These are phyloP conservation scores for Geranium rotundifolium DNA, from an alignment of 345 rosid species.

Conservation along the genomic window DNA sequence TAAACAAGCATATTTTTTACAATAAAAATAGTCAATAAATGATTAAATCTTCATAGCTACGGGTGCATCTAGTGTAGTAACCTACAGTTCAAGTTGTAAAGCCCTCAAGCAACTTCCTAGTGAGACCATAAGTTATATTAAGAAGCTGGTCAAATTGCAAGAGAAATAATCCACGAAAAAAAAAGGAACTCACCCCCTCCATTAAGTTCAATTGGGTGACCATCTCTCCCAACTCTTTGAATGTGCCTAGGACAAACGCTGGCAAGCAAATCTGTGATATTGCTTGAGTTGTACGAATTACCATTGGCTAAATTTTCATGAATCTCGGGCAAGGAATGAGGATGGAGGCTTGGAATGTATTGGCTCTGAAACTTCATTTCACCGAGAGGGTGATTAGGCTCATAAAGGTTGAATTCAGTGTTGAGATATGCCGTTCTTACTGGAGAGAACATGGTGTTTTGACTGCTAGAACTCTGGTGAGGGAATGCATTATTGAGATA, in stretches of 20 bases:
- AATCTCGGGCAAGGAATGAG: slow-evolving; percentile 42
- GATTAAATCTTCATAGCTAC: too few relatives aligned
- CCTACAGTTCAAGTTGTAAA: too few relatives aligned
- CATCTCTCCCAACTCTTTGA: slow-evolving; percentile 21
- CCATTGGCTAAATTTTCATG: slow-evolving; percentile 24
- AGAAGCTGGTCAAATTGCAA: too few relatives aligned
- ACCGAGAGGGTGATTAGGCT: slow-evolving; percentile 16
- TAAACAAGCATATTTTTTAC: background rate
- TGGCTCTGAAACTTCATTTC: slow-evolving; percentile 16
- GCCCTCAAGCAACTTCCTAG: too few relatives aligned
- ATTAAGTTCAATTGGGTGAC: slow-evolving; percentile 28
- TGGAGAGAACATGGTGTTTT: slow-evolving; percentile 24
- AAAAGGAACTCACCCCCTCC: slow-evolving; percentile 26
- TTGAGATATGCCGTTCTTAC: slow-evolving; percentile 25
- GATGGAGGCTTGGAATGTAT: slow-evolving; percentile 25
- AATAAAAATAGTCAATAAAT: background rate
- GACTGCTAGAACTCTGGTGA: slow-evolving; percentile 31
- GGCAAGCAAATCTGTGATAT: too few relatives aligned
- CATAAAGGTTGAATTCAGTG: slow-evolving; percentile 17
- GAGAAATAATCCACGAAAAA: too few relatives aligned
- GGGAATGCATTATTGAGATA: slow-evolving; percentile 9
- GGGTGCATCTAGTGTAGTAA: too few relatives aligned
- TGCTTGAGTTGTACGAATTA: slow-evolving; percentile 10
- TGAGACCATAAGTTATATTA: too few relatives aligned
- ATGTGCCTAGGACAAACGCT: slow-evolving; percentile 12